Conservation (phyloP, 2,329 filamentous ascomycete genomes). For the Graphiopsis chlorocephala region DNA sequence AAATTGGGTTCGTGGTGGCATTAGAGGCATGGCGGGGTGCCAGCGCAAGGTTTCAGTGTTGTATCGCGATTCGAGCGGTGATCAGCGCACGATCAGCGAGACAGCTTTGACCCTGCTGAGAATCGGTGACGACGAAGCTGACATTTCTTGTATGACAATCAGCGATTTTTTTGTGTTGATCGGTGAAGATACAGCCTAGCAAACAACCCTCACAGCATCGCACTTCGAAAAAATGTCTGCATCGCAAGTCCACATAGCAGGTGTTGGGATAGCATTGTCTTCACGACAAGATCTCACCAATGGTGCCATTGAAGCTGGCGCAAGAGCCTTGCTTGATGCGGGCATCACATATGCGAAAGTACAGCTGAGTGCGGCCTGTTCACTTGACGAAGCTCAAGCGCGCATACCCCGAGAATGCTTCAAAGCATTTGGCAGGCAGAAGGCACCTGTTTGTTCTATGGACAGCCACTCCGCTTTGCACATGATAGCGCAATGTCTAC, state of each 20-base stretch:
- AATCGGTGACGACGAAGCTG: not conserved
- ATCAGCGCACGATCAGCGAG: not conserved
- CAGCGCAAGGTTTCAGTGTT: no score
- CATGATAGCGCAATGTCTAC: slow-evolving; percentile 21
- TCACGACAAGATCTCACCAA: slow-evolving; percentile 7
- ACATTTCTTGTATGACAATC: not conserved
- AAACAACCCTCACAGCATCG: not conserved
- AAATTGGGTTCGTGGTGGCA: not conserved
- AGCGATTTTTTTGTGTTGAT: not conserved
- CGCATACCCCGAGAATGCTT: slow-evolving; percentile 21
- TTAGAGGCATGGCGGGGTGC: not conserved
- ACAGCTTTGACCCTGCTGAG: no score
- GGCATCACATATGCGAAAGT: slow-evolving; percentile 28
- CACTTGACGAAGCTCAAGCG: slow-evolving; percentile 16
- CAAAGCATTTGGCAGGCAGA: slow-evolving; percentile 24
- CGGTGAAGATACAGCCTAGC: not conserved
- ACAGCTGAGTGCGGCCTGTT: slow-evolving; percentile 23
- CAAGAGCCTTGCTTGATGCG: slow-evolving; percentile 29
- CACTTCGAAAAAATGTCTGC: not conserved
- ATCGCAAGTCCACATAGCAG: slow-evolving; percentile 24
- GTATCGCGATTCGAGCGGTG: not conserved
- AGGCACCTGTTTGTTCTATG: slow-evolving; percentile 22
- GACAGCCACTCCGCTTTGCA: slow-evolving; percentile 24
- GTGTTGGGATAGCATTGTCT: slow-evolving; percentile 20
- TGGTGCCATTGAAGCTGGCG: slow-evolving; percentile 22